These are phyloP conservation scores for Periconia digitata DNA, from an alignment of 2,329 filamentous ascomycete species.

Conservation along the genomic window DNA sequence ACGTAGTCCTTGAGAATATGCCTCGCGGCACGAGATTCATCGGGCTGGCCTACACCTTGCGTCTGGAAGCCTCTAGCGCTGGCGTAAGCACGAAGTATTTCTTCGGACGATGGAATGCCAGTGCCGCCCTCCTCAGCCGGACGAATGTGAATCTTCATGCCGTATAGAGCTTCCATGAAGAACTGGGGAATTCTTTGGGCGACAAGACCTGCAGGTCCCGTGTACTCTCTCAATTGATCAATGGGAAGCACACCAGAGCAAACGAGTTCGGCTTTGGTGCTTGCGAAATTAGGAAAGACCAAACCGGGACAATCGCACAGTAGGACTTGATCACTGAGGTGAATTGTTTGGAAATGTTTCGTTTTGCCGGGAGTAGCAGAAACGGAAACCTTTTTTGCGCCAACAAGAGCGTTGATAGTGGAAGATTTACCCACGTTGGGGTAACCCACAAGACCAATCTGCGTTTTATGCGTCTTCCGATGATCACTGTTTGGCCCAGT, in stretches of 20 bases:
- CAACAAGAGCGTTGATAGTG: constrained; percentile 98
- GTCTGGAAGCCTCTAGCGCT: constrained; percentile 88
- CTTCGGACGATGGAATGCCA: constrained; percentile 79
- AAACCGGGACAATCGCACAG: constrained; percentile 98
- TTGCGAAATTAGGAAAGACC: constrained; percentile 97
- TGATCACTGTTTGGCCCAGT: constrained; percentile 51
- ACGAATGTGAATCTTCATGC: constrained; percentile 80
- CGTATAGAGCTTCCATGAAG: constrained; percentile 92
- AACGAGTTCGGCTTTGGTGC: constrained; percentile 93
- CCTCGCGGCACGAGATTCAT: constrained; percentile 87
- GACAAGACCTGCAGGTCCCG: constrained; percentile 80
- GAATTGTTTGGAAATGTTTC: constrained; percentile 98
- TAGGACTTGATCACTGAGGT: constrained; percentile 84
- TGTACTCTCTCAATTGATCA: constrained; percentile 92
- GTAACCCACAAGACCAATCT: constrained; percentile 94
- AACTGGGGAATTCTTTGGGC: constrained; percentile 80
- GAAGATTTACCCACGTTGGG: constrained; percentile 99
- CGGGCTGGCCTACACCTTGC: constrained; percentile 83
- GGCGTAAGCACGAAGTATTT: constrained; percentile 84
- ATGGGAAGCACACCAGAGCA: constrained; percentile 95
- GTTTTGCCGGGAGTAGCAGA: constrained; percentile 97
- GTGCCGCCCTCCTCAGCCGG: constrained; percentile 91
- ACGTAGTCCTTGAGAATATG: constrained; percentile 97
- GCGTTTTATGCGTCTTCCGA: constrained; percentile 72
- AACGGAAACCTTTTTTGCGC: constrained; percentile 97